Conservation (phyloP, 2,329 filamentous ascomycete species). For the Ceratocystis harringtonii region DNA sequence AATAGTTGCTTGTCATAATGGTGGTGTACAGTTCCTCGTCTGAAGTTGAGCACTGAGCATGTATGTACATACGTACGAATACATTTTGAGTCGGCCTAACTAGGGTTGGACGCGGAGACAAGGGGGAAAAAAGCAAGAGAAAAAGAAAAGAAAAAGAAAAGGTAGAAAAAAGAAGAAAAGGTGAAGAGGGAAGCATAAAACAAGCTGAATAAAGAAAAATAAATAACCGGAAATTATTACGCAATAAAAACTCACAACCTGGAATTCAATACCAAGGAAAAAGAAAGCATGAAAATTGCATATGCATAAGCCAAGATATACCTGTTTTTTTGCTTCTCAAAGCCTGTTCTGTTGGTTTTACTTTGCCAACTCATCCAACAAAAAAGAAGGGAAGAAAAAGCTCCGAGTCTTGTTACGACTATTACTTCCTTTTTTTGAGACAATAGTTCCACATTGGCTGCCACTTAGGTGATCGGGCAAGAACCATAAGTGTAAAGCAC, state of each 20-base stretch:
- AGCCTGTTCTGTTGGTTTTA: background rate
- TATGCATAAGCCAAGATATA: background rate
- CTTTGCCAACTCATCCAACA: background rate
- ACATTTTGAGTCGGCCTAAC: background rate
- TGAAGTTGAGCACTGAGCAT: background rate
- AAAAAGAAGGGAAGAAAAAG: background rate
- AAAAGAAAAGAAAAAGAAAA: background rate
- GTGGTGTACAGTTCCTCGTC: background rate
- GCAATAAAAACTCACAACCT: background rate
- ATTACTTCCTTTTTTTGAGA: background rate
- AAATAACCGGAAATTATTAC: background rate
- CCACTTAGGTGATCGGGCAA: background rate
- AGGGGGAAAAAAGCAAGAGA: background rate
- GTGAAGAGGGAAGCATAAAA: too few relatives aligned
- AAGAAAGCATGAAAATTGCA: background rate
- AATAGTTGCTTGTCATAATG: conserved; percentile 3
- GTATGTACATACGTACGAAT: background rate
- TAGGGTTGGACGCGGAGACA: background rate
- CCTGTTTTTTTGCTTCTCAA: background rate
- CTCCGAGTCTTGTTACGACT: background rate
- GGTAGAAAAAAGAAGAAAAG: background rate
- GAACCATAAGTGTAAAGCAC: background rate
- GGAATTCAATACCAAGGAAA: background rate
- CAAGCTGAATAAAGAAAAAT: background rate
- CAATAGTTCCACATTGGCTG: background rate